phyloP scores from a whole-genome alignment of 345 rosid genomes.

The Heritiera littoralis region DNA sequence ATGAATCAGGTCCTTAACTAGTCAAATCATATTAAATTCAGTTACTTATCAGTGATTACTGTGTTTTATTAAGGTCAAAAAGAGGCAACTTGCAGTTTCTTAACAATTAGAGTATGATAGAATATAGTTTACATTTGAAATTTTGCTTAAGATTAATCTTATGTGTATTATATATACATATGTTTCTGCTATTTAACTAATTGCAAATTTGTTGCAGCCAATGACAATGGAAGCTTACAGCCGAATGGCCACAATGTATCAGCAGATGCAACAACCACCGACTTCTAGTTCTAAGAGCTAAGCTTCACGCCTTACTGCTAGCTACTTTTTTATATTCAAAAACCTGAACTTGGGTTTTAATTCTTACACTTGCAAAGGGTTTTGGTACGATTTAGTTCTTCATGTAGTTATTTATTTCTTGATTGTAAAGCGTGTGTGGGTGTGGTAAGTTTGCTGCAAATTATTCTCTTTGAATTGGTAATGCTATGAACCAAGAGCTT shows the following conservation, averaged over 20 bases:
- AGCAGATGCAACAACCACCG: constrained; percentile 73
- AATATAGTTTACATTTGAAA: background rate
- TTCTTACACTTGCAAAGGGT: background rate
- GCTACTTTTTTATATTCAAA: background rate
- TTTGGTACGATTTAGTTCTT: background rate
- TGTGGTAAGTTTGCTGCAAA: constrained; percentile 12
- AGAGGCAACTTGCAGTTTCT: background rate
- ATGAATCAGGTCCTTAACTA: too few species aligned
- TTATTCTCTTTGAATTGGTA: constrained; percentile 5
- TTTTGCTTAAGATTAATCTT: background rate
- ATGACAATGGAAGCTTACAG: constrained; percentile 78
- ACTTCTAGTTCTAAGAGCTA: constrained; percentile 54
- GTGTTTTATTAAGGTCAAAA: background rate
- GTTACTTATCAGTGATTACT: background rate
- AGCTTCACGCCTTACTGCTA: background rate
- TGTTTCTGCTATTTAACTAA: background rate
- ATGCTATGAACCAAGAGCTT: background rate
- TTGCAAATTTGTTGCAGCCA: constrained; percentile 47
- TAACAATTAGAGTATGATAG: background rate
- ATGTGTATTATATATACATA: background rate
- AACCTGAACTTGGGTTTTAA: constrained; percentile 4
- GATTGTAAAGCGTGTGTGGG: background rate
- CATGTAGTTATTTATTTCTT: background rate
- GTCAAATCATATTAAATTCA: background rate
- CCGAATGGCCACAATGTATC: constrained; percentile 80